Evolutionary conservation across 495 filamentous ascomycete genomes (phyloP).

Genomic region (Talaromyces nanjingensis): DNA sequence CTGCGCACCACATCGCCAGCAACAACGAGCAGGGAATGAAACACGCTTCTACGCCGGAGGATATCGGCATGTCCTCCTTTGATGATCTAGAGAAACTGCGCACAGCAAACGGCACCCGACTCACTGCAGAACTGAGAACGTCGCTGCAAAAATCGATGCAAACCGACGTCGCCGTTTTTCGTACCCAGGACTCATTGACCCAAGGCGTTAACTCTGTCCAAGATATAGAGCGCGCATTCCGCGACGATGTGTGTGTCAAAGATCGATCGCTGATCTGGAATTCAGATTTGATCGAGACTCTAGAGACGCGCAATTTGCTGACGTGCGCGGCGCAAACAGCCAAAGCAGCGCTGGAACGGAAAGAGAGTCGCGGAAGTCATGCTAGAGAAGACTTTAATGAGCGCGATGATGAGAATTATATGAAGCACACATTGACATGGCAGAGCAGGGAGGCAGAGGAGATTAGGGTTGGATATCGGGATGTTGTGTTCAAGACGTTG

Average conservation of each 20-base stretch:
- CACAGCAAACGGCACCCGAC: background rate
- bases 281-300: slow-evolving; percentile 89
- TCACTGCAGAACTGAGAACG: slow-evolving; percentile 31
- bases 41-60: background rate
- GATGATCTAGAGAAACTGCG: background rate
- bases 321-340: slow-evolving; percentile 97
- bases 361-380: slow-evolving; percentile 92
- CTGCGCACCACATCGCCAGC: slow-evolving; percentile 90
- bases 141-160: slow-evolving; percentile 99
- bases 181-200: slow-evolving; percentile 82
- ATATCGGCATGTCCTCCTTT: background rate
- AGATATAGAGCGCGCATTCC: slow-evolving; percentile 10
- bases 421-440: slow-evolving; percentile 95
- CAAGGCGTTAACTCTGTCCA: slow-evolving; percentile 56
- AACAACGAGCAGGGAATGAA: slow-evolving; percentile 17
- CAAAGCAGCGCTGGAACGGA: slow-evolving; percentile 68
- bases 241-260: slow-evolving; percentile 84
- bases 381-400: slow-evolving; percentile 93
- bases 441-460: slow-evolving; percentile 65
- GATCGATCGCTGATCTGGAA: slow-evolving; percentile 99
- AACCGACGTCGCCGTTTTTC: slow-evolving; percentile 93
- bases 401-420: slow-evolving; percentile 89
- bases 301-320: slow-evolving; percentile 86
- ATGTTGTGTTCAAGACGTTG: slow-evolving; percentile 67
- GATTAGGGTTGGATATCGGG: slow-evolving; percentile 70